Base-by-base conservation (phyloP, 2,329 filamentous ascomycete genomes). In the Dissoconium aciculare region DNA sequence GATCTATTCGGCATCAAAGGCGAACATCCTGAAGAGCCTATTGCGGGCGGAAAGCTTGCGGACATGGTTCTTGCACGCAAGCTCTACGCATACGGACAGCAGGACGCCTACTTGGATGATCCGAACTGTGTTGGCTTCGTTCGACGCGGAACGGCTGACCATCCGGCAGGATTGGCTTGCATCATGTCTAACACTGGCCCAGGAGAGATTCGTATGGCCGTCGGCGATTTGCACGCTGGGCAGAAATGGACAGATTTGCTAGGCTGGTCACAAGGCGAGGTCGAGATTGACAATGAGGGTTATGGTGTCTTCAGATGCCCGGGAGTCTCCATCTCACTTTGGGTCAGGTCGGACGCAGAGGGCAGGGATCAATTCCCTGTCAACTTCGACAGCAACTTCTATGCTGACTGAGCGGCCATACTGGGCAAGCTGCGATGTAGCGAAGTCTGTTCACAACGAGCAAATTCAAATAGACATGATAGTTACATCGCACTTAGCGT, bases 161-260 rank as follows among this genome's bases (percentile, higher is more conserved):
- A 61, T 36, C 60, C 56, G 17, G 61, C 49, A 11, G 69, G 68
- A 0, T 58, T 71, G 21, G 69, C 68, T 0, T 67, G 64, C 6
- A 52, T 74, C 3, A 43, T 49, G 44, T 43, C 39, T 14, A 49
- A 49, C 17, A 38, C 42, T 6, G 45, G 43, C 3, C 42, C 45
- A 5, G 43, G 39, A 14, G 31, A 60, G 38, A 71, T 69, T 40
- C 60, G 57, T 34, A 78, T 79, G 73, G 66, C 63, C 35, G 71
- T 78, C 3, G 74, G 74, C 0, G 34, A 43, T 15, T 30, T 44
- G 38, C 45, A 47, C 26, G 59, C 58, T 1, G 71, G 69, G 0
- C 67, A 78, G 52, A 47, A 57, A 13, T 78, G 74, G 74, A 74
- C 67, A 0, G 74, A 80, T 55, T 45, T 78, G 2, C 50, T 78